Evolutionary conservation across 495 filamentous ascomycete genomes (phyloP), one percentile per base, ranked within the genome.

Genomic region (Aspergillus nidulans): DNA sequence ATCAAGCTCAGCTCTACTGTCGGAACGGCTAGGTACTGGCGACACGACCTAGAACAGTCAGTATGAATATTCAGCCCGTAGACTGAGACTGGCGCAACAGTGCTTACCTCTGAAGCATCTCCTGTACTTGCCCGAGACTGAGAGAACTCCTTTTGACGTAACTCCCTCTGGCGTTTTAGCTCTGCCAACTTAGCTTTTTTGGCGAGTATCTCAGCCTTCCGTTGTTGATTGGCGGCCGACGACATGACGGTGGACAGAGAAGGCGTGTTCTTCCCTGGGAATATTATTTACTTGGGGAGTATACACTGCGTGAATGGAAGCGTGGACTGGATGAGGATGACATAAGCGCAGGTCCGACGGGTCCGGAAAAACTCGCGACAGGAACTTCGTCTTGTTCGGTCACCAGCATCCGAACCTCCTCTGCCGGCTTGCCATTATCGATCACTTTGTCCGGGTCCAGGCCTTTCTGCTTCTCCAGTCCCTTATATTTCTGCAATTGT

Each of bases 141-240:
- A 38, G 77, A 80, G 59, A 85, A 82, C 68, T 94, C 90, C 68
- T 78, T 86, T 57, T 85, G 82, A 45, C 91, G 80, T 42, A 91
- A 76, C 69, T 92, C 89, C 58, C 92, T 83, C 66, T 96, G 91
- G 53, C 89, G 83, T 71, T 96, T 96, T 59, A 99, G 81, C 79
- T 97, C 95, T 24, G 87, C 92, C 61, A 99, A 90, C 77, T 88
- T 95, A 26, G 91, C 92, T 75, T 85, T 87, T 74, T 97, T 99
- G 57, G 88, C 90, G 42, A 90, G 74, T 63, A 99, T 95, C 75
- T 97, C 94, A 75, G 94, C 91, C 74, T 87, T 86, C 58, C 91
- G 86, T 77, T 90, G 85, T 74, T 92, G 36, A 39, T 49, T 49
- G 13, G 87, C 80, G 91, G 88, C 40, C 15, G 66, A 63, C 45